Conservation (phyloP, 225 moss, liverwort and hornwort genomes). For the Thuidium tamariscinum region DNA sequence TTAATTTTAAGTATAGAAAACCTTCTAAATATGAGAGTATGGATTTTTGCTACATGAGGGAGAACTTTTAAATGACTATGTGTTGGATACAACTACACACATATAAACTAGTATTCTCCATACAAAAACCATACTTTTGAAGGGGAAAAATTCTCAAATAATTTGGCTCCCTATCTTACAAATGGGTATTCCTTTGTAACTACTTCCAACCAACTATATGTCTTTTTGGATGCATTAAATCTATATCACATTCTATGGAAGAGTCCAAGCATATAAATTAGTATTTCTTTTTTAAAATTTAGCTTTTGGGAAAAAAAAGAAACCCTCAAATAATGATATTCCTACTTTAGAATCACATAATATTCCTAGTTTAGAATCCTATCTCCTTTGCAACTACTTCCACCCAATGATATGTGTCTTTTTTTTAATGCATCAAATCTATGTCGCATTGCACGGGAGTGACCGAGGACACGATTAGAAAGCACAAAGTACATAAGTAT, state of each 20-base stretch:
- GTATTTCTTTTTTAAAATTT: not conserved
- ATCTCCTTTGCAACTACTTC: not conserved
- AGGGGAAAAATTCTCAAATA: not conserved
- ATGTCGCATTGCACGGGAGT: not conserved
- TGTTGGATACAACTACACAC: rapidly evolving
- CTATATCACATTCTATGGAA: not conserved
- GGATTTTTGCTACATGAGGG: not conserved
- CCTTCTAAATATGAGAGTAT: no score
- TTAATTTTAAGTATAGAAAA: rapidly evolving
- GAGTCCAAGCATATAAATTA: no score
- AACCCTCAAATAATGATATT: not conserved
- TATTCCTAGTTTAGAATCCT: rapidly evolving
- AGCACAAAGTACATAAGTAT: not conserved
- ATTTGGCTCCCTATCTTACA: no score
- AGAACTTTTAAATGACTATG: not conserved
- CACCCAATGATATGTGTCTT: not conserved
- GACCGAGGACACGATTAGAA: rapidly evolving
- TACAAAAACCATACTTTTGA: not conserved
- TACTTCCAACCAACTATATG: no score
- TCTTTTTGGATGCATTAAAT: not conserved
- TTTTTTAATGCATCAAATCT: not conserved
- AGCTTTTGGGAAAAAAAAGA: no score
- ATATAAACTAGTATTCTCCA: no score
- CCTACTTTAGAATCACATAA: not conserved
- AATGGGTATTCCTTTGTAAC: not conserved